Conservation (phyloP, 495 filamentous ascomycete species). For the Geopyxis carbonaria region DNA sequence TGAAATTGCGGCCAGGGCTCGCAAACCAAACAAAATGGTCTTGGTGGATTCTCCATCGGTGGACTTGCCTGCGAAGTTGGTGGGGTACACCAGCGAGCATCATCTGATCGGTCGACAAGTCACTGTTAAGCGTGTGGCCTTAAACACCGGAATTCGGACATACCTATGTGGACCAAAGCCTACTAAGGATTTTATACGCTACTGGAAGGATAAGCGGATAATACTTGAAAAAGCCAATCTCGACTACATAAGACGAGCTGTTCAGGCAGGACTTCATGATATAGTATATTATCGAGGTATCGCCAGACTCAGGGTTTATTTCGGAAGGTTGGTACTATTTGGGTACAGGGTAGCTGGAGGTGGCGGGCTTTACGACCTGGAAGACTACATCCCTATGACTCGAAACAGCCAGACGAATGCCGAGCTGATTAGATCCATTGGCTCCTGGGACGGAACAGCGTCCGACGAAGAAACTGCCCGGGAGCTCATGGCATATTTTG, state of each 20-base stretch:
- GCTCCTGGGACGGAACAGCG: not conserved
- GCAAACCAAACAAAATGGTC: conserved; percentile 12
- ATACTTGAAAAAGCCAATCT: conserved; percentile 13
- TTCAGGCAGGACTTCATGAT: conserved; percentile 16
- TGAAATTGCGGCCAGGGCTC: conserved; percentile 16
- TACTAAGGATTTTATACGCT: conserved; percentile 7
- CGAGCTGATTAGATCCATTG: conserved; percentile 15
- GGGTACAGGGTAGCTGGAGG: conserved; percentile 9
- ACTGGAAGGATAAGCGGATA: conserved; percentile 8
- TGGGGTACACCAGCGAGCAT: conserved; percentile 8
- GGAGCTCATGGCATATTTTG: conserved; percentile 18
- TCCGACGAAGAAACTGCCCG: conserved; percentile 12
- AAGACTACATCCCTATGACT: conserved; percentile 9
- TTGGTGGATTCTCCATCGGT: conserved; percentile 16
- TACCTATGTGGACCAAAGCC: conserved; percentile 11
- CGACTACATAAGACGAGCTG: conserved; percentile 9
- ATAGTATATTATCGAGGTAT: conserved; percentile 18
- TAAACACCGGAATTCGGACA: conserved; percentile 7
- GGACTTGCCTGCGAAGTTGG: not conserved
- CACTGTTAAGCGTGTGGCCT: conserved; percentile 11
- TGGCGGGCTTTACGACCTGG: conserved; percentile 8
- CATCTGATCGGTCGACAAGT: conserved; percentile 15
- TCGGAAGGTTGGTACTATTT: conserved; percentile 20
- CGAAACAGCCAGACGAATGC: conserved; percentile 7
- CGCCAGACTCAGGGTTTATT: conserved; percentile 18